phyloP scores from a whole-genome alignment of 176 grass and related monocot species.

The Eragrostis nindensis region DNA sequence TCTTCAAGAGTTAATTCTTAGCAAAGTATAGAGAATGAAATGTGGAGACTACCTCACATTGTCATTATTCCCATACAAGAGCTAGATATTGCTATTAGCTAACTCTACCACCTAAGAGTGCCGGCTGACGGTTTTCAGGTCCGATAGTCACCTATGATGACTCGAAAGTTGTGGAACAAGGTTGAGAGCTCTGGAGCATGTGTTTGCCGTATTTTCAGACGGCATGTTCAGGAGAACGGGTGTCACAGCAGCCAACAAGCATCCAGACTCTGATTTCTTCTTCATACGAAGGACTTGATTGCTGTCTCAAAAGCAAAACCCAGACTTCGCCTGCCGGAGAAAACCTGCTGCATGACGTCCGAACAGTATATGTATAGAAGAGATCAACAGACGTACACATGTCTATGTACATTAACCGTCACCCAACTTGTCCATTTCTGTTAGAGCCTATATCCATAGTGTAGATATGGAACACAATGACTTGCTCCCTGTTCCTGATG shows the following conservation, averaged over 20 bases:
- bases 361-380: neutral
- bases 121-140: too few relatives aligned
- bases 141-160: too few relatives aligned
- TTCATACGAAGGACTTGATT: neutral
- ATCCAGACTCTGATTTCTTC: constrained; percentile 14
- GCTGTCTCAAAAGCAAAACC: neutral
- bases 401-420: neutral
- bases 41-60: too few relatives aligned
- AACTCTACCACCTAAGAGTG: too few relatives aligned
- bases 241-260: constrained; percentile 8
- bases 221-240: constrained; percentile 14
- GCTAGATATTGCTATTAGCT: too few relatives aligned
- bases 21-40: too few relatives aligned
- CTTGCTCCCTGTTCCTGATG: neutral
- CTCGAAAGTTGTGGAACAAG: too few relatives aligned
- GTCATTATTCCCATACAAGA: too few relatives aligned
- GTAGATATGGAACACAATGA: neutral
- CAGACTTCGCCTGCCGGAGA: neutral
- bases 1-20: too few relatives aligned
- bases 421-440: constrained; percentile 8
- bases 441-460: neutral
- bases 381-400: neutral
- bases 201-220: constrained; percentile 13
- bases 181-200: too few relatives aligned
- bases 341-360: neutral